A percentile compares a stretch with the other conserved stretches of the same genome.
These are phyloP conservation scores for Pseudocercospora cruenta DNA, from an alignment of 2,329 filamentous ascomycete genomes.

Conservation along the genomic window DNA sequence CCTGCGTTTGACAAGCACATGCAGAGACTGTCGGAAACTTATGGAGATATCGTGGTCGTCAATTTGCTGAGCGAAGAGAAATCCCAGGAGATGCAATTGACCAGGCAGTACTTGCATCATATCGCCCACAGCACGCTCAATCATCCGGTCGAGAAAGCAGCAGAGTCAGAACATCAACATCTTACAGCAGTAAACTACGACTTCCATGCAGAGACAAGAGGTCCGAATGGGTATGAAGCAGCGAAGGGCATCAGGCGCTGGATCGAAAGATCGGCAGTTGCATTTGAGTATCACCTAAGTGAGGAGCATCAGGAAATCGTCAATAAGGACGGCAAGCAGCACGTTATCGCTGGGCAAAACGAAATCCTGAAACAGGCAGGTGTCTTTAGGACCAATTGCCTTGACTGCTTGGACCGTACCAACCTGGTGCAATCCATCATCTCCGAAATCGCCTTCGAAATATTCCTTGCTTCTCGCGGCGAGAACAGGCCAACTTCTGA, in stretches of 20 bases:
- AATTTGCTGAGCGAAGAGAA: conserved; percentile 93
- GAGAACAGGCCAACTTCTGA: conserved; percentile 69
- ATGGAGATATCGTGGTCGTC: conserved; percentile 88
- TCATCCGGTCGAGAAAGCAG: conserved; percentile 49
- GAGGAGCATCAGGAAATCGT: conserved; percentile 66
- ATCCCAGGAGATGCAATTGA: conserved; percentile 81
- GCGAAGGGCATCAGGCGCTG: conserved; percentile 81
- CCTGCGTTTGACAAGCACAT: conserved; percentile 97
- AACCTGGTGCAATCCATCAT: conserved; percentile 96
- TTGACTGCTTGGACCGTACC: conserved; percentile 93
- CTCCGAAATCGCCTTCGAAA: conserved; percentile 87
- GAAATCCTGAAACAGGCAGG: conserved; percentile 84
- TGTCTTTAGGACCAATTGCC: conserved; percentile 92
- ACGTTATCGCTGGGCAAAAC: conserved; percentile 38
- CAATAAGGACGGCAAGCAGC: conserved; percentile 43
- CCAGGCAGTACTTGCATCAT: conserved; percentile 76
- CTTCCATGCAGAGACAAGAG: conserved; percentile 92
- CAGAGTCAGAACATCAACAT: conserved; percentile 68
- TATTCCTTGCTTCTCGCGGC: conserved; percentile 74
- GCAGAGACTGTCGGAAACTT: conserved; percentile 78
- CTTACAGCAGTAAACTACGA: conserved; percentile 87
- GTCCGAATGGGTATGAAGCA: conserved; percentile 83
- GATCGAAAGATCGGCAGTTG: conserved; percentile 77
- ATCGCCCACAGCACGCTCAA: conserved; percentile 75
- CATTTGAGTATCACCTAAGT: conserved; percentile 89